These are phyloP conservation scores for Solanum tarapatanum DNA, from an alignment of 257 asterid genomes.

Conservation along the genomic window DNA sequence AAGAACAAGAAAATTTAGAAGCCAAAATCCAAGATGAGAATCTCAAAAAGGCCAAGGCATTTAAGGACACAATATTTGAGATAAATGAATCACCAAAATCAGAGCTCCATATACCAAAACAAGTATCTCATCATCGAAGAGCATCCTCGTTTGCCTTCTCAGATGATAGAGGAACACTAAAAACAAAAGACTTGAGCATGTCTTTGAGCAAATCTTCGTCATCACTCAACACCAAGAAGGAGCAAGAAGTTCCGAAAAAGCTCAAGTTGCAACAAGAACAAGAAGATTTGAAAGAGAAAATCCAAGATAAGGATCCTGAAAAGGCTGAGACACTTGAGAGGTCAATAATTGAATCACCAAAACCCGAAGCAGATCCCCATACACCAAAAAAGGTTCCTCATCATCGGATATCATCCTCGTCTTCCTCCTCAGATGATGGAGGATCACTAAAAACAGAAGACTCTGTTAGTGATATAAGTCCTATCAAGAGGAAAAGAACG, in stretches of 20 bases:
- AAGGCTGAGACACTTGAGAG: constrained; percentile 61
- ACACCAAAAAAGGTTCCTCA: background rate
- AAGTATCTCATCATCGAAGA: constrained; percentile 11
- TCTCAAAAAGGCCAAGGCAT: constrained; percentile 52
- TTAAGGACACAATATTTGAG: constrained; percentile 65
- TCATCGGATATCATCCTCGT: no score
- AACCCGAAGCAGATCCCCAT: background rate
- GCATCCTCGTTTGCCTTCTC: constrained; percentile 17
- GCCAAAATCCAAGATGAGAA: constrained; percentile 26
- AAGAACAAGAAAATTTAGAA: constrained; percentile 14
- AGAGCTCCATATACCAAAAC: constrained; percentile 22
- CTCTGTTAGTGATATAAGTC: no score
- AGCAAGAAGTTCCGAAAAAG: background rate
- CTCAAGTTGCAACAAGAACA: constrained; percentile 31
- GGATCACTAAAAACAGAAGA: no score
- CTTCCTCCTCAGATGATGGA: no score
- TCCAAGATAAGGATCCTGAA: constrained; percentile 37
- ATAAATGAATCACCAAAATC: constrained; percentile 11
- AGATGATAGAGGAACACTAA: constrained; percentile 18
- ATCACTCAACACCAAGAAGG: constrained; percentile 9
- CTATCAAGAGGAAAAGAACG: no score
- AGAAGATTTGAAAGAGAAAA: constrained; percentile 2
- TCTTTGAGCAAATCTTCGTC: constrained; percentile 11
- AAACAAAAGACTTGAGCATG: constrained; percentile 14
- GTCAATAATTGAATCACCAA: constrained; percentile 35